These are phyloP conservation scores for Ascochyta viciae-villosae DNA, from an alignment of 2,329 filamentous ascomycete species.

Conservation along the genomic window DNA sequence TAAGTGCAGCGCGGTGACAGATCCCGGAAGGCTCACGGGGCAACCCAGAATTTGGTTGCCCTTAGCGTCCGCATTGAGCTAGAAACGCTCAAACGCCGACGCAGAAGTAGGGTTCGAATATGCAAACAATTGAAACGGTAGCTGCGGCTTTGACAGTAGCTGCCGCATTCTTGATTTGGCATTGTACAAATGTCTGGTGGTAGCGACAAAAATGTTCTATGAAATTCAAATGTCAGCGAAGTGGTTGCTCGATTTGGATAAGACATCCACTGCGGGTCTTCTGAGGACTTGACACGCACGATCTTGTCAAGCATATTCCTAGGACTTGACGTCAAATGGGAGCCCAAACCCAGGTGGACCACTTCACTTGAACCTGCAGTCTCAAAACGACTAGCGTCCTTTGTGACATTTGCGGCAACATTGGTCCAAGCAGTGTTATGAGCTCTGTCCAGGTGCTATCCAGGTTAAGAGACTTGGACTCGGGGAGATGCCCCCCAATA, in stretches of 20 bases:
- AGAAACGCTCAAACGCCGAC: slow-evolving; percentile 5
- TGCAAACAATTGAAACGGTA: background rate
- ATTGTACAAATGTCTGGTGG: background rate
- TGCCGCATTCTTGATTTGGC: background rate
- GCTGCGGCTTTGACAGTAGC: slow-evolving; percentile 4
- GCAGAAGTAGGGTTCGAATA: background rate
- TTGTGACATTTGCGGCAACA: background rate
- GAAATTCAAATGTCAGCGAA: background rate
- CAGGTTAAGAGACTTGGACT: background rate
- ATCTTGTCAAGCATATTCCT: background rate
- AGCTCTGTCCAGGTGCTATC: background rate
- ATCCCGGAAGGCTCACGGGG: background rate
- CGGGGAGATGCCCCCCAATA: too few relatives aligned
- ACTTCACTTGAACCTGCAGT: background rate
- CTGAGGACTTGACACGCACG: background rate
- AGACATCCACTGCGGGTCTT: background rate
- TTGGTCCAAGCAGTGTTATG: background rate
- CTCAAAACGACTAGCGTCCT: background rate
- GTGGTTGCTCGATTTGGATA: background rate
- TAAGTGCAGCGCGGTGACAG: slow-evolving; percentile 1
- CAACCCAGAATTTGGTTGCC: slow-evolving; percentile 4
- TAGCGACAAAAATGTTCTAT: background rate
- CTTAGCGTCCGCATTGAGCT: slow-evolving; percentile 8
- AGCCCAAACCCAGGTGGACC: background rate
- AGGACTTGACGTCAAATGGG: background rate